Percentiles rank a stretch among this genome's conserved stretches.
Conservation (phyloP, 305 asterid genomes). For the Stenogyne calaminthoides region DNA sequence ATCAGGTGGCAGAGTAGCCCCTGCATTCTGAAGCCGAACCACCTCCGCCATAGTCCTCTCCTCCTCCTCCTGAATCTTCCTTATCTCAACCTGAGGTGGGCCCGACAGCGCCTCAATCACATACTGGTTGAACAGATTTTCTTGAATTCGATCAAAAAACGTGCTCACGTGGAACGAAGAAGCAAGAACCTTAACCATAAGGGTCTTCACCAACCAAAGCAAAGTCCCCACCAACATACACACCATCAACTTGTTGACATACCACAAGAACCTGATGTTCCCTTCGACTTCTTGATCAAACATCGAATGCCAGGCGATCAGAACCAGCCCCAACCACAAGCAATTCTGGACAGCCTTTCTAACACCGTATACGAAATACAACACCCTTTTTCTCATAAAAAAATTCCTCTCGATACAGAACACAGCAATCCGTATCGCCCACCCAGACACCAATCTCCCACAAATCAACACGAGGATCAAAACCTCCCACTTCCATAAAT, state of each 20-base stretch:
- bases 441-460: conserved; percentile 82
- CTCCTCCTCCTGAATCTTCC: conserved; percentile 63
- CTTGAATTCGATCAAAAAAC: conserved; percentile 81
- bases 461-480: conserved; percentile 72
- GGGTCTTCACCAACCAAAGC: conserved; percentile 75
- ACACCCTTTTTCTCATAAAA: conserved; percentile 62
- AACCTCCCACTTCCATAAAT: conserved; percentile 85
- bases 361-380: conserved; percentile 85
- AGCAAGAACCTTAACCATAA: conserved; percentile 80
- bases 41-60: conserved; percentile 73
- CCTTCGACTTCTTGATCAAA: conserved; percentile 51
- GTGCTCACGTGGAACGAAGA: conserved; percentile 87
- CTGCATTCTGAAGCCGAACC: conserved; percentile 74
- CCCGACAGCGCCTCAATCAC: conserved; percentile 78
- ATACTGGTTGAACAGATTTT: conserved; percentile 67
- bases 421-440: conserved; percentile 65
- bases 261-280: conserved; percentile 42
- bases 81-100: conserved; percentile 63
- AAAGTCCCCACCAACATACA: conserved; percentile 68
- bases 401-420: conserved; percentile 76
- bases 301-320: conserved; percentile 72
- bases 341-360: conserved; percentile 74
- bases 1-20: conserved; percentile 81
- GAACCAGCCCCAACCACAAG: conserved; percentile 70
- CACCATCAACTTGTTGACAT: conserved; percentile 60